phyloP scores from a whole-genome alignment of 1,139 yeast genomes.

The Eremothecium cymbalariae region DNA sequence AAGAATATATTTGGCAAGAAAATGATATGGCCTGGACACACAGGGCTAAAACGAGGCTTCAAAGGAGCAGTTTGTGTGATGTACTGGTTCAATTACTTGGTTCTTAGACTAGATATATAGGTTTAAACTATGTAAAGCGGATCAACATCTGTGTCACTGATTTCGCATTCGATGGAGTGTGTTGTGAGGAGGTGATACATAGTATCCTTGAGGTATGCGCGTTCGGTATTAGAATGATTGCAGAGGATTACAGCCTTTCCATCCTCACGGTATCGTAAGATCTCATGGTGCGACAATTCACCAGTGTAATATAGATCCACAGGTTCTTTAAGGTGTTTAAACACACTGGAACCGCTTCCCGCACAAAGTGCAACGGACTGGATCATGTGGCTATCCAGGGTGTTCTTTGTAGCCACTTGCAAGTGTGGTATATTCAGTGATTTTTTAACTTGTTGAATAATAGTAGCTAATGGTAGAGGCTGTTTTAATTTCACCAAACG shows the following conservation, averaged over 20 bases:
- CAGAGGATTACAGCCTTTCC: constrained; percentile 70
- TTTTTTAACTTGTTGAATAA: constrained; percentile 49
- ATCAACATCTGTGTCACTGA: constrained; percentile 49
- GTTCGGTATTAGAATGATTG: constrained; percentile 87
- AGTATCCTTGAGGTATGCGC: constrained; percentile 56
- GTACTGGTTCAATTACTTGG: too few relatives aligned
- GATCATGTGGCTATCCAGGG: constrained; percentile 33
- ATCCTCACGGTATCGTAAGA: constrained; percentile 58
- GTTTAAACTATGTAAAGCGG: constrained; percentile 35
- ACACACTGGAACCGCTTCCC: constrained; percentile 80
- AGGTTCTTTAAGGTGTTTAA: constrained; percentile 27
- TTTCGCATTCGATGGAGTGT: constrained; percentile 36
- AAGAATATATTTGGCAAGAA: too few relatives aligned
- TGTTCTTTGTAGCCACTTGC: constrained; percentile 52
- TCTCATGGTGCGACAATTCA: constrained; percentile 90
- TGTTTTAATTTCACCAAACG: constrained; percentile 48
- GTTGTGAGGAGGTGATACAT: constrained; percentile 43
- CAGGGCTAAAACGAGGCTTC: too few relatives aligned
- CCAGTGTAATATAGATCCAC: constrained; percentile 87
- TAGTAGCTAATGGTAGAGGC: constrained; percentile 38
- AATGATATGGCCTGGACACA: too few relatives aligned
- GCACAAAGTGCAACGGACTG: constrained; percentile 80
- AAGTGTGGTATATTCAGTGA: constrained; percentile 47
- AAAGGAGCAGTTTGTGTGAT: too few relatives aligned
- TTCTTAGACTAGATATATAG: too few relatives aligned